Evolutionary conservation across 2,329 filamentous ascomycete genomes (phyloP), one percentile per base, ranked within the genome.

Genomic region (Phialocephala sp.): DNA sequence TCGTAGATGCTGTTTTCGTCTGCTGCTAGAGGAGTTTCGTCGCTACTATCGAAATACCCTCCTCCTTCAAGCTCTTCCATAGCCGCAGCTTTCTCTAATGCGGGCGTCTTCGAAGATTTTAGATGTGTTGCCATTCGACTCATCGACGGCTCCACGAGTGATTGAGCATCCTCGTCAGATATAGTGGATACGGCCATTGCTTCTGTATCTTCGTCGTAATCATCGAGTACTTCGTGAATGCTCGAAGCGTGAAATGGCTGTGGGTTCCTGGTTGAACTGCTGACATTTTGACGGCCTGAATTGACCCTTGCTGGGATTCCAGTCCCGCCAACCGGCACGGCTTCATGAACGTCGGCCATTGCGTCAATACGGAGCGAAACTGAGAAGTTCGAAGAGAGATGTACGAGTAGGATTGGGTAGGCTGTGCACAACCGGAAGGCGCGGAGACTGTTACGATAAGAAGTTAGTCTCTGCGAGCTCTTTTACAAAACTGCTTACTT

Each of bases 71-170:
- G 71, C 27, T 78, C 77, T 35, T 85, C 81, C 79, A 88, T 79
- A 0, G 83, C 86, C 8, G 83, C 83, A 18, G 81, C 83, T 75
- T 86, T 88, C 73, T 89, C 87, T 35, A 81, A 80, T 4, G 85
- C 85, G 6, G 86, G 84, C 0, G 85, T 88, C 62, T 79, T 82
- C 5, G 81, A 78, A 3, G 84, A 83, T 14, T 85, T 84, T 45
- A 88, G 77, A 56, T 85, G 83, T 4, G 84, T 85, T 9, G 86
- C 87, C 24, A 80, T 79, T 8, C 81, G 80, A 73, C 85, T 88
- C 68, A 89, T 82, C 27, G 85, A 81, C 2, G 85, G 85, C 72
- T 87, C 86, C 59, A 89, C 80, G 55, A 88, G 81, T 8, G 85
- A 86, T 69, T 87, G 84, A 4, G 84, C 86, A 69, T 85, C 85